A percentile compares a stretch with the other conserved stretches of the same genome.
Conservation (phyloP, 352 stramenopile genomes). For the Globisporangium cederbergense region DNA sequence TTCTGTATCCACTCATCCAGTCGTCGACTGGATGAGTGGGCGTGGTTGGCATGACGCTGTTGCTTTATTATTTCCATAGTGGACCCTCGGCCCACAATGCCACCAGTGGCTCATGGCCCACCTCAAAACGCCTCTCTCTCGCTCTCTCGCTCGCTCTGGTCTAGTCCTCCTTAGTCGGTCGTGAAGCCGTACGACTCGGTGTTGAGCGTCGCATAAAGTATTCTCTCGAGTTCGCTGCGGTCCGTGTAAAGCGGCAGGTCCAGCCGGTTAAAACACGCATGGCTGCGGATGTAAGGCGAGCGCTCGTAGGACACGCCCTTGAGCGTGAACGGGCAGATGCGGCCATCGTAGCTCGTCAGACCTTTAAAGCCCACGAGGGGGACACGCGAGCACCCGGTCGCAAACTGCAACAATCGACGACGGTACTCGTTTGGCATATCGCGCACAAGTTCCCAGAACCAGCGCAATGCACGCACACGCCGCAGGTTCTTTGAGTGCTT, state of each 20-base stretch:
- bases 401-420: slow-evolving; percentile 58
- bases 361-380: slow-evolving; percentile 50
- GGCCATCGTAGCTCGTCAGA: slow-evolving; percentile 53
- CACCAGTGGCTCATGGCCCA: too few relatives aligned
- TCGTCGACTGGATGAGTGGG: too few relatives aligned
- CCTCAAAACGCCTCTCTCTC: too few relatives aligned
- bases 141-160: too few relatives aligned
- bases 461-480: slow-evolving; percentile 29
- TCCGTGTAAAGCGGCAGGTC: slow-evolving; percentile 77
- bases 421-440: slow-evolving; percentile 55
- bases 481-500: slow-evolving; percentile 33
- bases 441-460: slow-evolving; percentile 79
- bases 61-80: too few relatives aligned
- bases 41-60: too few relatives aligned
- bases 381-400: slow-evolving; percentile 61
- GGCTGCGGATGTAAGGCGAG: slow-evolving; percentile 21
- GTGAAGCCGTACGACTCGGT: slow-evolving; percentile 14
- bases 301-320: slow-evolving; percentile 40
- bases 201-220: slow-evolving; percentile 11
- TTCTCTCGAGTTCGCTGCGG: slow-evolving; percentile 9
- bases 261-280: slow-evolving; percentile 50
- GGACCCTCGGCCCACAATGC: too few relatives aligned
- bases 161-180: neutral
- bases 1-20: too few relatives aligned
- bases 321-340: slow-evolving; percentile 57